phyloP scores from a whole-genome alignment of 768 basidiomycete species.

The Trametes punicea region DNA sequence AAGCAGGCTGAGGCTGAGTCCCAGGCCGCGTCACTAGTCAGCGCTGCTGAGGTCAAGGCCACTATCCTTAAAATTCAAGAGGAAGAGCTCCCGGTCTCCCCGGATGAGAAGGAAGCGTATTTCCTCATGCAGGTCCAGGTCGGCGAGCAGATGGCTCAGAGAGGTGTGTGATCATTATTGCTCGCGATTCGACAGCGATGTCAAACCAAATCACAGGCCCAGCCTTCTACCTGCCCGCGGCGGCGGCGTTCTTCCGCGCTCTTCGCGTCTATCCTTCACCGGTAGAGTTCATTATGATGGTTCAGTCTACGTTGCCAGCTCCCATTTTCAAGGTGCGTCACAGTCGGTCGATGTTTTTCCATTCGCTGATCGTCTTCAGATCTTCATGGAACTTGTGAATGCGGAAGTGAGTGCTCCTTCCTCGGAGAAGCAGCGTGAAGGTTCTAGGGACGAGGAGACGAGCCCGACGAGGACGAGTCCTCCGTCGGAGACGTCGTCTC shows the following conservation, averaged over 20 bases:
- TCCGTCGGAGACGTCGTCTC: constrained; percentile 84
- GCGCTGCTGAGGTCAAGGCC: constrained; percentile 49
- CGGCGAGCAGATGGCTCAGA: constrained; percentile 78
- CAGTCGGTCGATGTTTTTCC: not conserved
- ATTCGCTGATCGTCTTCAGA: constrained; percentile 31
- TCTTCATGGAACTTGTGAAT: constrained; percentile 82
- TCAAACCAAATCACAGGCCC: constrained; percentile 53
- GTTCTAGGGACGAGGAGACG: constrained; percentile 44
- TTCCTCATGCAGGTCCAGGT: constrained; percentile 88
- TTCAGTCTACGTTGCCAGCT: constrained; percentile 85
- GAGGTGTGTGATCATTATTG: constrained; percentile 49
- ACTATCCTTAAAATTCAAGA: constrained; percentile 64
- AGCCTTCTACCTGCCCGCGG: constrained; percentile 71
- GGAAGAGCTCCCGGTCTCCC: constrained; percentile 64
- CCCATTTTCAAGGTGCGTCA: constrained; percentile 69
- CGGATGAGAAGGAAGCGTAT: constrained; percentile 80
- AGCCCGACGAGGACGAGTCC: constrained; percentile 64
- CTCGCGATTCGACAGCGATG: not conserved
- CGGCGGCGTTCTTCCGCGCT: constrained; percentile 89
- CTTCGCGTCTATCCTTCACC: constrained; percentile 93
- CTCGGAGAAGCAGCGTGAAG: constrained; percentile 35
- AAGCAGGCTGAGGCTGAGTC: constrained; percentile 38
- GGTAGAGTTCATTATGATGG: constrained; percentile 91
- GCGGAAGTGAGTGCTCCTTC: constrained; percentile 79
- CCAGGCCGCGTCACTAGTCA: constrained; percentile 21